Base-by-base conservation (phyloP, 106 monocot genomes). In the Chionographis japonica region DNA sequence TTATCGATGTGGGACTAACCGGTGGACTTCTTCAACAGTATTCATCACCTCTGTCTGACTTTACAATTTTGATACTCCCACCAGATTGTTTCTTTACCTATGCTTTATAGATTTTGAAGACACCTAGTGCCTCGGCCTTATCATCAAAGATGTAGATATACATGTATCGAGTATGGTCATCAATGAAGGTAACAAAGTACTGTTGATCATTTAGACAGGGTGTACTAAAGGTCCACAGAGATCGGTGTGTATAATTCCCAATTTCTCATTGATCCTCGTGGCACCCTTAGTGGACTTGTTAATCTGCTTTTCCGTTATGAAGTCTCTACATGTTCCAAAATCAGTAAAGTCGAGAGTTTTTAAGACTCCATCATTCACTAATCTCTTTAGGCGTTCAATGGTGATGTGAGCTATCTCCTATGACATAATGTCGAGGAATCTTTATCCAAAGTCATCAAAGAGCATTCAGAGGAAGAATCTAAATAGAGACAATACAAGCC, bases 391-490 rank as follows among this genome's bases (percentile, higher is more conserved):
- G 17, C 70, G 41, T 12, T 60, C 17, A 19, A 70, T 38, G 37
- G 70, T 60, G 70, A 69, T 70, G 60, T 70, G 70, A 9, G 60
- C 70, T 42, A 70, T 60, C 60, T 70, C 60, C 8, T 70, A 15
- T 70, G 70, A 46, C 70, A 70, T 37, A 70, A 51, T 9, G 58
- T 56, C 40, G 60, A 56, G 1, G 39, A 49, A 12, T 57, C 35
- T 15, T 56, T 9, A 41, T 60, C n/a, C 57, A 60, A 4, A 60
- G 38, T 41, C 13, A 70, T 40, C 40, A 12, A 57, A 60, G 12
- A 39, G 4, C 39, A 11, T 4, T 61, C 40, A 40, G 14, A 61
- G 4, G n/a, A 8, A 14, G 61, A 38, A 40, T 61, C 39, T 14
- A 61, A 13, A 61, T 61, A 8, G 9, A 61, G 3, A 39, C 39